Base-by-base conservation (phyloP, 2,329 filamentous ascomycete genomes). In the Clonostachys chloroleuca region DNA sequence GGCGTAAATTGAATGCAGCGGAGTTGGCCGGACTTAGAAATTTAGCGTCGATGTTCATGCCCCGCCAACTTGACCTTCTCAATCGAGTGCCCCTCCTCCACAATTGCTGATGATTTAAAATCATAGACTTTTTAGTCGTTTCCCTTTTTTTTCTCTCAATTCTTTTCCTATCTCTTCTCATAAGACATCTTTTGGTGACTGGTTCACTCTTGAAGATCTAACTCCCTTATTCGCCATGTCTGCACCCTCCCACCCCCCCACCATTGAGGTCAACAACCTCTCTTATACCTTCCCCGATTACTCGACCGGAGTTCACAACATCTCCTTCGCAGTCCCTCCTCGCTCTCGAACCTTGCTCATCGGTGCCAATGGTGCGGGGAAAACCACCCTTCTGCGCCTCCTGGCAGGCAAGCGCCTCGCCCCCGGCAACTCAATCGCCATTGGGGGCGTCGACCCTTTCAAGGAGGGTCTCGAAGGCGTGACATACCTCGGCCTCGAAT, bases 401-500 rank as follows among this genome's bases (percentile, higher is more conserved):
- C 83, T 99, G 50, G 90, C 92, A 16, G 94, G 94, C 62, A 97
- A 97, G 74, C 90, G 92, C 48, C 88, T 99, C 59, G 87, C 92
- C 2, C 92, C 94, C 0, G 71, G 74, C 46, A 74, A 79, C 61
- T 83, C 84, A 54, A 88, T 99, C 64, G 74, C 72, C 59, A 85
- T 99, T 52, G 86, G 82, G 43, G 89, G 88, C 52, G 82, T 89
- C 43, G 94, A 99, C 68, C 94, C 94, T 9, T 99, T 99, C 80
- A 87, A 89, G 65, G 80, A 91, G 35, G 83, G 86, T 12, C 82
- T 96, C 30, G 89, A 96, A 69, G 94, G 94, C 52, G 92, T 99
- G 34, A 97, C 92, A 18, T 99, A 99, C 68, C 86, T 99, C 8
- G 94, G 94, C 1, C 82, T 96, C 1, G 94, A 99, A 75, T 99